Conservation (phyloP, 108 stramenopile species). For the Aurantiochytrium sp. region DNA sequence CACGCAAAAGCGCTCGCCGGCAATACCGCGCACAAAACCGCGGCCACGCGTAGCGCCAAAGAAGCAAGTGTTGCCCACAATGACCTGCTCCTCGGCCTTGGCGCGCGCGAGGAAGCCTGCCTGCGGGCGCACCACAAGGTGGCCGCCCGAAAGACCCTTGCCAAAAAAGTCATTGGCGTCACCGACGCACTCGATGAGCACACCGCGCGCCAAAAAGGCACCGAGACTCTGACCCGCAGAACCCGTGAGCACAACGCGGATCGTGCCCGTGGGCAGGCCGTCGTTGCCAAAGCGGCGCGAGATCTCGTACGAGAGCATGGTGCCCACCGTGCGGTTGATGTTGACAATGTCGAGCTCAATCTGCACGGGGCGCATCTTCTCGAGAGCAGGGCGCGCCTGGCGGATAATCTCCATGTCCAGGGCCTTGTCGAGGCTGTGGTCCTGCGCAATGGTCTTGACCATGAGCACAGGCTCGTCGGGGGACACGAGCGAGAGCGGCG, state of each 20-base stretch:
- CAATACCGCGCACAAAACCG: constrained; percentile 91
- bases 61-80: constrained; percentile 87
- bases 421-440: constrained; percentile 7
- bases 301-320: constrained; percentile 84
- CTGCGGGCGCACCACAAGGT: constrained; percentile 79
- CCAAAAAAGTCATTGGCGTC: constrained; percentile 95
- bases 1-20: constrained; percentile 94
- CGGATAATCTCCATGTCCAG: background rate
- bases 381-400: background rate
- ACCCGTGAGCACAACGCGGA: constrained; percentile 77
- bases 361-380: constrained; percentile 18
- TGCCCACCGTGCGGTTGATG: constrained; percentile 83
- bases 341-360: constrained; percentile 54
- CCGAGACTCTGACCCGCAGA: constrained; percentile 85
- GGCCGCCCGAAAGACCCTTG: constrained; percentile 94
- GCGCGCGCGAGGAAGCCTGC: background rate
- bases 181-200: constrained; percentile 82
- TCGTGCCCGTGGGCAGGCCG: constrained; percentile 89
- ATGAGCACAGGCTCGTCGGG: constrained; percentile 13
- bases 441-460: background rate
- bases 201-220: constrained; percentile 84
- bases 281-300: constrained; percentile 76
- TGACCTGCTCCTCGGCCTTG: constrained; percentile 68
- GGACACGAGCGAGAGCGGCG: background rate
- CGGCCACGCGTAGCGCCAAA: constrained; percentile 90